Base-by-base conservation (phyloP, 139 green algal genomes). In the Chlamydomonas incerta region DNA sequence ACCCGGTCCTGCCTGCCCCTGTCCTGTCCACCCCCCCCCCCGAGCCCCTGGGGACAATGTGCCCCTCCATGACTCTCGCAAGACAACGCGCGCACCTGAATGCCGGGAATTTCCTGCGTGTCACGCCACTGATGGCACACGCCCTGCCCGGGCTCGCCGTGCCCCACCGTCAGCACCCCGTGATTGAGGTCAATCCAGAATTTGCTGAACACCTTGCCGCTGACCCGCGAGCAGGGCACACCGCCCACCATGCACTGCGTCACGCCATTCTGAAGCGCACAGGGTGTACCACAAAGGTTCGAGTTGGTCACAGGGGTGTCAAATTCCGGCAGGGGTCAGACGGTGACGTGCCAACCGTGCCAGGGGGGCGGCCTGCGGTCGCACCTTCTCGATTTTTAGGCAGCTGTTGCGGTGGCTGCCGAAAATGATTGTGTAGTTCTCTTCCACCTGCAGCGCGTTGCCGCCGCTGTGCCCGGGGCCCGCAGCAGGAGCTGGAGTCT, bases 391-490 rank as follows among this genome's bases (percentile, higher is more conserved):
- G 21, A 98, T 86, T 77, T 97, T 97, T 20, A 98, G 83, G 75
- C 93, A 94, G 81, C 83, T 95, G 85, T 98, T 98, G 29, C 94
- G 88, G 81, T 98, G 95, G 86, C 90, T 95, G 62, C 96, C 95
- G 28, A 98, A 83, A 10, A 98, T 98, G 60, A 98, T 82, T 2
- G 94, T 97, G 87, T 98, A 98, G 83, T 95, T 95, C 50, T 84
- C 50, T 63, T 97, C 92, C 2, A 92, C 87, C 15, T 80, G 68
- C 13, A 85, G 79, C 31, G 66, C 79, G 63, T 85, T 85, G 31
- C 79, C 77, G 21, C 63, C 79, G 41, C 41, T 50, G 15, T 34
- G 72, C 1, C 33, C 72, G 11, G n/a, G 24, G 60, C 29, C 31
- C 1, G 65, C 52, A 18, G 33, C 47, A 26, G 66, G 2, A n/a